These are phyloP conservation scores for Hymenoscyphus occultus DNA, from an alignment of 2,329 filamentous ascomycete genomes.

Conservation along the genomic window DNA sequence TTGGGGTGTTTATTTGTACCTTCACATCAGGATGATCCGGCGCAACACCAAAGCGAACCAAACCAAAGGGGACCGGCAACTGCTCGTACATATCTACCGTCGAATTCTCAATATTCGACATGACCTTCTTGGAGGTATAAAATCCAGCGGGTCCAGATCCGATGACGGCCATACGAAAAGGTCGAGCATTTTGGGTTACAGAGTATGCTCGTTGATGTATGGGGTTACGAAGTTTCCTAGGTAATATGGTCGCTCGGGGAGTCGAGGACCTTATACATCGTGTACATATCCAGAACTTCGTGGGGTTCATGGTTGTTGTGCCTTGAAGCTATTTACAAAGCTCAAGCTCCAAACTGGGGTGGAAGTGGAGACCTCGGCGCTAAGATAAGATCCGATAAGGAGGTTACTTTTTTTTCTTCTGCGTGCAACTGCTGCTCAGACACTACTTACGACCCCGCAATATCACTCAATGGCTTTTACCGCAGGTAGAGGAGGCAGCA, in stretches of 20 bases:
- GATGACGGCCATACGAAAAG: conserved; percentile 79
- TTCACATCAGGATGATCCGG: conserved; percentile 98
- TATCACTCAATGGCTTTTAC: conserved; percentile 14
- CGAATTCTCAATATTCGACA: conserved; percentile 69
- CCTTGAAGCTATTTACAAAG: conserved; percentile 8
- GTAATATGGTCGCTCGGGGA: not conserved
- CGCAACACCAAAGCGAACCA: conserved; percentile 93
- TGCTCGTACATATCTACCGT: conserved; percentile 95
- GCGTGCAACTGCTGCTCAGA: not conserved
- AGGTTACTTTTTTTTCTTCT: conserved; percentile 1
- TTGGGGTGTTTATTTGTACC: conserved; percentile 45
- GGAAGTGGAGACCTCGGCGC: not conserved
- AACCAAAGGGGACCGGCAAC: conserved; percentile 85
- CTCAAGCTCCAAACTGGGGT: conserved; percentile 1
- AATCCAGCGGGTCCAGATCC: conserved; percentile 95
- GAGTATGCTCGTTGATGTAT: conserved; percentile 13
- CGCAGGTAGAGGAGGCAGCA: conserved; percentile 32
- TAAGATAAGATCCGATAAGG: conserved; percentile 6
- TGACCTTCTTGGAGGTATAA: conserved; percentile 84
- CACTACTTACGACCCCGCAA: not conserved
- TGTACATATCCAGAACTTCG: conserved; percentile 31
- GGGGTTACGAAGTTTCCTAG: not conserved
- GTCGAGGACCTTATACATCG: conserved; percentile 25
- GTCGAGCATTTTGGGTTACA: conserved; percentile 39
- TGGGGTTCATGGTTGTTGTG: conserved; percentile 28